Percentiles rank a stretch among this genome's conserved stretches.
phyloP scores from a whole-genome alignment of 768 basidiomycete genomes.

The Suillus alpinus region DNA sequence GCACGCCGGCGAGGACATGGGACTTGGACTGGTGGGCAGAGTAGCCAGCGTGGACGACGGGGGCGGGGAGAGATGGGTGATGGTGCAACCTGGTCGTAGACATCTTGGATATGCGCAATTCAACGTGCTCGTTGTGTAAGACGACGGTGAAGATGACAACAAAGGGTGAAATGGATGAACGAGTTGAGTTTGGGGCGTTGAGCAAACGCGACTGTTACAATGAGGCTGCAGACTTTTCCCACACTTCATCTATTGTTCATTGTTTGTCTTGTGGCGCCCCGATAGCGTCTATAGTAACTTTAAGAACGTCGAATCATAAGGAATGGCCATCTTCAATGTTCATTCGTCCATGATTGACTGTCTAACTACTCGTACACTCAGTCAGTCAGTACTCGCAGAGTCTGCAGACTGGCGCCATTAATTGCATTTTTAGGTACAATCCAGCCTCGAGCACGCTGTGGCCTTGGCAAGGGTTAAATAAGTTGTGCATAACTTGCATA shows the following conservation, averaged over 20 bases:
- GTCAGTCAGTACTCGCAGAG: no score
- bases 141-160: constrained; percentile 16
- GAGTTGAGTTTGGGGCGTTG: not conserved
- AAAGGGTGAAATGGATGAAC: constrained; percentile 5
- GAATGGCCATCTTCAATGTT: no score
- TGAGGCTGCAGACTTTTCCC: constrained; percentile 2
- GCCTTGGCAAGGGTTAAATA: no score
- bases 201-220: constrained; percentile 3
- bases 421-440: no score
- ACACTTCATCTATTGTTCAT: not conserved
- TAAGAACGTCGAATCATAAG: no score
- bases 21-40: constrained; percentile 78
- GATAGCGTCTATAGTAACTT: no score
- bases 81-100: constrained; percentile 54
- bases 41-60: constrained; percentile 69
- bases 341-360: no score
- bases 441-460: no score
- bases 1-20: constrained; percentile 82
- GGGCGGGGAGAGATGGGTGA: constrained; percentile 68
- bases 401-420: not conserved
- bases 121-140: constrained; percentile 1
- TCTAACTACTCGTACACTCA: not conserved
- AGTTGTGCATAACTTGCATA: constrained; percentile 23
- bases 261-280: constrained; percentile 1
- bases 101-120: constrained; percentile 30